Base-by-base conservation (phyloP, 495 filamentous ascomycete genomes). In the Podospora conica region DNA sequence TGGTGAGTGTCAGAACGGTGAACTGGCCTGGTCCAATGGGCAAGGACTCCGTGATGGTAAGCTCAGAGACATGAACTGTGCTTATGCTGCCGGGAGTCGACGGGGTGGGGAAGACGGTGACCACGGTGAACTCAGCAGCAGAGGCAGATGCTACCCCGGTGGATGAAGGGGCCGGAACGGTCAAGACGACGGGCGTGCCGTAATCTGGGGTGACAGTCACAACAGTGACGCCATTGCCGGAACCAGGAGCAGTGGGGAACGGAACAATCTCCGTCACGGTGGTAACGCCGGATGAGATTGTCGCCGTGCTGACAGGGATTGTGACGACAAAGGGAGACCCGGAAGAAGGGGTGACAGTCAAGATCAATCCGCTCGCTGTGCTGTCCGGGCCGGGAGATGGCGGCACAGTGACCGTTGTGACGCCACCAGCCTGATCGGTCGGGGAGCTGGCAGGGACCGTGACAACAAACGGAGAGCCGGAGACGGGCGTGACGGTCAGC, bases 21-120 rank as follows among this genome's bases (percentile, higher is more conserved):
- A 62, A 66, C 18, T 55, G 55, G n/a, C 70, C 69, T 20, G 60
- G 28, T 8, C 70, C 72, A 20, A 74, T 24, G 9, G 70, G 64
- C 5, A 75, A 40, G 1, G 72, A 73, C 53, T 75, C 61, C 5
- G 54, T 73, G 27, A 75, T 25, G 0, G 72, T 73, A 23, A 73
- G 60, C 4, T 66, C 58, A 2, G 73, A 72, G 12, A 74, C 71
- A 3, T 61, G 15, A 15, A 69, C 29, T 5, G 64, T 64, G 12
- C 29, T 28, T 11, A 25, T 7, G n/a, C 58, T 67, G 23, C 54
- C 15, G 5, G 10, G 21, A n/a, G 21, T 5, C 57, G 31, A 10
- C 5, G 29, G 11, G 22, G 11, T 25, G 29, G 61, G 27, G 2
- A 59, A 61, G 12, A 40, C 25, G 1, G 65, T 66, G 25, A 61